Conservation (phyloP, 768 basidiomycete genomes). For the Pulveroboletus frians region DNA sequence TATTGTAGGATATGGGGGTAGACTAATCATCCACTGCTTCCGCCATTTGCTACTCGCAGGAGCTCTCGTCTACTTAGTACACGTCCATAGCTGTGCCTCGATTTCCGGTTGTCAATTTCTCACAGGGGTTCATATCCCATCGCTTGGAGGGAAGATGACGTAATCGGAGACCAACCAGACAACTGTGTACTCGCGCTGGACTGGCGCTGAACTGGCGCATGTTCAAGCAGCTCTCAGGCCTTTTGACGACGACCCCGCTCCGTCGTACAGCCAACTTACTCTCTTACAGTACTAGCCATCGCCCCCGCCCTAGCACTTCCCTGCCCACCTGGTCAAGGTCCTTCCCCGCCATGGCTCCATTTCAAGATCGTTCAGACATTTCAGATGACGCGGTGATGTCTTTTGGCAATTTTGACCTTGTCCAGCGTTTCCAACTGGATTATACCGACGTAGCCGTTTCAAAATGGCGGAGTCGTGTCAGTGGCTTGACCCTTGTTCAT, state of each 20-base stretch:
- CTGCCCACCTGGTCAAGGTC: slow-evolving; percentile 5
- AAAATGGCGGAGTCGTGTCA: slow-evolving; percentile 83
- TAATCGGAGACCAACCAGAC: slow-evolving; percentile 2
- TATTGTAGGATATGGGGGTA: no score
- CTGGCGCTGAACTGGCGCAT: slow-evolving; percentile 2
- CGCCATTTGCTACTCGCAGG: no score
- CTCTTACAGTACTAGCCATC: slow-evolving; percentile 1
- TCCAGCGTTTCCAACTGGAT: slow-evolving; percentile 69
- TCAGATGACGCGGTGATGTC: slow-evolving; percentile 24
- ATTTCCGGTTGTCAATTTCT: no score
- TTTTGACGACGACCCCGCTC: slow-evolving; percentile 12
- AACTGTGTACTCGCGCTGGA: neutral
- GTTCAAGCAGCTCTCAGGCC: slow-evolving; percentile 27
- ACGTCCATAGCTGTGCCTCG: no score
- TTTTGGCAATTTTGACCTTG: slow-evolving; percentile 79
- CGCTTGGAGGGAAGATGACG: slow-evolving; percentile 5
- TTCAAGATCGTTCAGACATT: slow-evolving; percentile 17
- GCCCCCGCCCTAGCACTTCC: neutral
- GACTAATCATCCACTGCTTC: no score
- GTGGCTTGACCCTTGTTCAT: slow-evolving; percentile 87
- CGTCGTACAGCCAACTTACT: slow-evolving; percentile 4
- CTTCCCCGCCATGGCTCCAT: slow-evolving; percentile 28
- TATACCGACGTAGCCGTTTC: slow-evolving; percentile 76
- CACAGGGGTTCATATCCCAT: no score
- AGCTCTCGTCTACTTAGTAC: no score